These are phyloP conservation scores for Apophysomyces elegans DNA, from an alignment of 371 early-diverging fungal genomes.

Conservation along the genomic window DNA sequence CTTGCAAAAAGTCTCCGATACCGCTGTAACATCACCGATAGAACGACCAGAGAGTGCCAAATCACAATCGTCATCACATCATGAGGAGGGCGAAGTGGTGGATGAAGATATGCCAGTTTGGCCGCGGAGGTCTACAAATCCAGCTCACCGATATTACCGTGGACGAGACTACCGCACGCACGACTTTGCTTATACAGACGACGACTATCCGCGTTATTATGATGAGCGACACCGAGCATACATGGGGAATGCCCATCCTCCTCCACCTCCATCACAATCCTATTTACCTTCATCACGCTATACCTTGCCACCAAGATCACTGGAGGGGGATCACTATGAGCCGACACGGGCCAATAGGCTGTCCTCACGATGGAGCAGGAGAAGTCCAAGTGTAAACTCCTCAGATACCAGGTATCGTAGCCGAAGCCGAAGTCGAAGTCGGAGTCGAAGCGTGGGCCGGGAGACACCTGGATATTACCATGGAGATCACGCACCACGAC, in stretches of 20 bases:
- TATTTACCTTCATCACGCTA: conserved; percentile 30
- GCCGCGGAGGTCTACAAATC: conserved; percentile 17
- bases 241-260: conserved; percentile 33
- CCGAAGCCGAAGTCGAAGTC: conserved; percentile 42
- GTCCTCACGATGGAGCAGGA: conserved; percentile 46
- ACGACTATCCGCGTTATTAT: conserved; percentile 39
- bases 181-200: conserved; percentile 33
- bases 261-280: conserved; percentile 37
- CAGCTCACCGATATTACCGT: conserved; percentile 15
- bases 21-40: not conserved
- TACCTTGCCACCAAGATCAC: conserved; percentile 38
- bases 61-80: conserved; percentile 24
- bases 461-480: conserved; percentile 18
- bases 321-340: conserved; percentile 16
- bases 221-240: conserved; percentile 30
- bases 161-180: conserved; percentile 32
- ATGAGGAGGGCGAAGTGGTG: conserved; percentile 35
- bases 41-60: conserved; percentile 11
- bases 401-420: conserved; percentile 36
- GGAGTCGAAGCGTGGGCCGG: conserved; percentile 36
- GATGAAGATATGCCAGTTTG: conserved; percentile 27
- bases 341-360: conserved; percentile 20
- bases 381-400: conserved; percentile 45
- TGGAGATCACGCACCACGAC: conserved; percentile 7
- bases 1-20: not conserved